A percentile compares a stretch with the other conserved stretches of the same genome.
Conservation (phyloP, 169 alveolate species). For the Eimeria acervulina region DNA sequence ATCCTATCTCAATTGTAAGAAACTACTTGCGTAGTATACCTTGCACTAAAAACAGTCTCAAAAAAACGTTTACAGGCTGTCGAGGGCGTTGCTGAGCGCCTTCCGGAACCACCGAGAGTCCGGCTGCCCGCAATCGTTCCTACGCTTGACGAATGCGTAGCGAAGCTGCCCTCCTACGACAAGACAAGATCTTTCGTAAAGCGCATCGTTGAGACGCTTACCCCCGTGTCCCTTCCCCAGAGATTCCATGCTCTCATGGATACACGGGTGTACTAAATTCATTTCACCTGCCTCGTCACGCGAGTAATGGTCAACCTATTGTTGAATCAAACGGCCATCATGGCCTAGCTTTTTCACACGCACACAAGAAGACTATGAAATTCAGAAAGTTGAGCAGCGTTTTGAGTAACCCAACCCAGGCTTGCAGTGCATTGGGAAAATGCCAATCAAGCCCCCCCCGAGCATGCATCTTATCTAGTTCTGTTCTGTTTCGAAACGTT, state of each 20-base stretch:
- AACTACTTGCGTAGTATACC: not conserved
- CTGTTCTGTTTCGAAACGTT: too few species aligned
- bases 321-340: constrained; percentile 26
- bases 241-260: constrained; percentile 59
- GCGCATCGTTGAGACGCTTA: constrained; percentile 33
- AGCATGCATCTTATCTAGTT: not conserved
- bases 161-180: constrained; percentile 74
- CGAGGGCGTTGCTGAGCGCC: constrained; percentile 76
- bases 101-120: constrained; percentile 63
- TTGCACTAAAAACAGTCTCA: not conserved
- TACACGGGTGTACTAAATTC: constrained; percentile 72
- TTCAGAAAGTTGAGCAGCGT: not conserved
- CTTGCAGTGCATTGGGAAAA: not conserved
- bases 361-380: not conserved
- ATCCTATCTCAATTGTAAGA: constrained; percentile 66
- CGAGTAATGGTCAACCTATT: constrained; percentile 13
- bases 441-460: not conserved
- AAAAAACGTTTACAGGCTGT: constrained; percentile 36
- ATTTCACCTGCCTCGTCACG: not conserved
- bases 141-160: constrained; percentile 65
- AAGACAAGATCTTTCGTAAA: constrained; percentile 61
- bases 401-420: not conserved
- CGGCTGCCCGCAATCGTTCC: constrained; percentile 62
- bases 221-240: constrained; percentile 74
- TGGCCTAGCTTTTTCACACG: constrained; percentile 38